phyloP scores from a whole-genome alignment of 441 rosid genomes.

The Croton setiger region DNA sequence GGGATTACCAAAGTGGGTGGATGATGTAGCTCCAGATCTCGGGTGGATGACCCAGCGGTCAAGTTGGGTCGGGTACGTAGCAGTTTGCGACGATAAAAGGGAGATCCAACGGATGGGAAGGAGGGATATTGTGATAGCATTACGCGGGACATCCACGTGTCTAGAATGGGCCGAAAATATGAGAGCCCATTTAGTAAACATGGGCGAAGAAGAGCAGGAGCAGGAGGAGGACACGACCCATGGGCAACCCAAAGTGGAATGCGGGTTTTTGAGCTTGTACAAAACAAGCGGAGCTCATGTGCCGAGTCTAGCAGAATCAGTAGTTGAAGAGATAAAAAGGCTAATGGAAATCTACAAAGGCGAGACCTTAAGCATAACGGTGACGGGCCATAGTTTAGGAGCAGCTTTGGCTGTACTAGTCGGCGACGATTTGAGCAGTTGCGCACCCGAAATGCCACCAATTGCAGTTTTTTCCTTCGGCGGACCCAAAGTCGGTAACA shows the following conservation, averaged over 20 bases:
- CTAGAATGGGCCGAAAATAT: conserved; percentile 85
- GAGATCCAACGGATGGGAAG: conserved; percentile 82
- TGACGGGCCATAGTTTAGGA: conserved; percentile 76
- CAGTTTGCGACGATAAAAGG: conserved; percentile 62
- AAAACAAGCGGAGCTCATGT: conserved; percentile 39
- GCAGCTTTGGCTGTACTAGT: conserved; percentile 59
- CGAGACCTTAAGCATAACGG: conserved; percentile 65
- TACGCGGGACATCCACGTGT: conserved; percentile 76
- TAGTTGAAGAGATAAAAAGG: conserved; percentile 51
- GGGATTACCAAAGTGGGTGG: conserved; percentile 64
- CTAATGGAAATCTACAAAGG: conserved; percentile 55
- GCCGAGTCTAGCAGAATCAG: conserved; percentile 57
- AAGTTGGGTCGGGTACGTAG: conserved; percentile 86
- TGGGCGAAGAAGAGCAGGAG: conserved; percentile 17
- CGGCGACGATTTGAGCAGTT: conserved; percentile 54
- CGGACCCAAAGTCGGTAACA: conserved; percentile 75
- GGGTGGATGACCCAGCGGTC: conserved; percentile 69
- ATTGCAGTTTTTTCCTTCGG: conserved; percentile 78
- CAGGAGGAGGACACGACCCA: conserved; percentile 23
- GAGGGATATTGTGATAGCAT: conserved; percentile 66
- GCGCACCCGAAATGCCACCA: conserved; percentile 46
- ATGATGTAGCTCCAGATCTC: conserved; percentile 58
- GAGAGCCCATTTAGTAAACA: conserved; percentile 56
- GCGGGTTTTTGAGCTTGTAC: conserved; percentile 72
- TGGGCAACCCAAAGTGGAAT: conserved; percentile 62